Evolutionary conservation across 2,329 filamentous ascomycete species (phyloP).

Genomic region (Colletotrichum simmondsii): DNA sequence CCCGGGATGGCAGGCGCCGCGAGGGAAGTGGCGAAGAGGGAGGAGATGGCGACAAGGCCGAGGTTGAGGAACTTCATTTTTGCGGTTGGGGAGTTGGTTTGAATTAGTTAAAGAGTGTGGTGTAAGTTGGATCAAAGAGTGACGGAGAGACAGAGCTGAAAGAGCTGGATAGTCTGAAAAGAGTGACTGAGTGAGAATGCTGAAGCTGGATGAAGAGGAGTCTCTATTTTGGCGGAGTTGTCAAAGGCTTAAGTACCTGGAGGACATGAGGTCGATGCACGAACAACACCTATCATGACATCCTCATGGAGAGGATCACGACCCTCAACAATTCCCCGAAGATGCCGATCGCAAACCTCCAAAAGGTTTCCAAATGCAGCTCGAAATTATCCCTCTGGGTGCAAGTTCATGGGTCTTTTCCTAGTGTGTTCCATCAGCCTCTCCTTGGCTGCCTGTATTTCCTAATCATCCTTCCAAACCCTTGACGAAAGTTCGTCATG

Average conservation of each 20-base stretch:
- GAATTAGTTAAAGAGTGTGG: conserved; percentile 12
- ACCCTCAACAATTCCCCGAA: not conserved
- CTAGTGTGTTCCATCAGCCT: not conserved
- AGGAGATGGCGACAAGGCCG: conserved; percentile 18
- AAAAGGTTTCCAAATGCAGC: not conserved
- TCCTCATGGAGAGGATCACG: not conserved
- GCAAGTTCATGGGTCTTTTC: not conserved
- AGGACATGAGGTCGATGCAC: not conserved
- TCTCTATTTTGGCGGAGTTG: not conserved
- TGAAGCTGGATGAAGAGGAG: conserved; percentile 9
- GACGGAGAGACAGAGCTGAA: conserved; percentile 1
- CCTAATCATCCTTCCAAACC: not conserved
- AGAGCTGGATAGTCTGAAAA: not conserved
- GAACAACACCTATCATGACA: not conserved
- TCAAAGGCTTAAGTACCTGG: conserved; percentile 11
- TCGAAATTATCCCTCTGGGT: conserved; percentile 4
- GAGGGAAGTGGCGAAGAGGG: conserved; percentile 18
- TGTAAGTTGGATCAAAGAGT: conserved; percentile 20
- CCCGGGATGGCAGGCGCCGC: conserved; percentile 13
- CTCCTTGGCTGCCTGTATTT: not conserved
- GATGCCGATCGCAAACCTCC: conserved; percentile 11
- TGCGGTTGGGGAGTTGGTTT: not conserved
- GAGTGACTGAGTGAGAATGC: conserved; percentile 30
- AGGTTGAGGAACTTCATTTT: conserved; percentile 30
- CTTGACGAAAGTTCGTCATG: not conserved